Percentiles rank a stretch among this genome's conserved stretches.
Conservation (phyloP, 768 basidiomycete species). For the Exidia glandulosa region DNA sequence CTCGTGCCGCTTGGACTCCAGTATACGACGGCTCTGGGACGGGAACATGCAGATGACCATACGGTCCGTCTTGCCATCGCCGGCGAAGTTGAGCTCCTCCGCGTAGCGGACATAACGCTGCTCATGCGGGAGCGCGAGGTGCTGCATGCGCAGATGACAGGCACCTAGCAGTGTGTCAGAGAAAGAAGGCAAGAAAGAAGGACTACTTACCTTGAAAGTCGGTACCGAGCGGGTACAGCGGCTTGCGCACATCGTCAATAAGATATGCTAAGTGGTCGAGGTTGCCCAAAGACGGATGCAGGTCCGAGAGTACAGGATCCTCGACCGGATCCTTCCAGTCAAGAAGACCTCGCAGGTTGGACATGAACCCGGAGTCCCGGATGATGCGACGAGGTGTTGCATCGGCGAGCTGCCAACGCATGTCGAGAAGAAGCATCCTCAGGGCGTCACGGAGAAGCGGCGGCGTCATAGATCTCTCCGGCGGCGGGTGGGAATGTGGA, state of each 20-base stretch:
- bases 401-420: slow-evolving; percentile 19
- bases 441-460: slow-evolving; percentile 8
- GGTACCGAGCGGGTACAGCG: slow-evolving; percentile 13
- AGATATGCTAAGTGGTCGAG: slow-evolving; percentile 13
- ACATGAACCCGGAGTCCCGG: slow-evolving; percentile 14
- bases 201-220: slow-evolving; percentile 13
- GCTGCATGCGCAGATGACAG: too few species aligned
- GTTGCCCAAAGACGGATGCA: slow-evolving; percentile 13
- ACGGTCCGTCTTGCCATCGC: neutral
- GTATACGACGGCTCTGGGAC: slow-evolving; percentile 10
- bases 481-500: slow-evolving; percentile 5
- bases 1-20: slow-evolving; percentile 4
- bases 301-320: slow-evolving; percentile 5
- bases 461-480: slow-evolving; percentile 2
- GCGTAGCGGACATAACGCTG: slow-evolving; percentile 14
- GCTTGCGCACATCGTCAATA: slow-evolving; percentile 11
- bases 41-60: slow-evolving; percentile 16
- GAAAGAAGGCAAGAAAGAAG: neutral
- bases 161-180: neutral
- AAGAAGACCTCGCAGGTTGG: slow-evolving; percentile 6
- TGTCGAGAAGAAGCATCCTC: slow-evolving; percentile 4
- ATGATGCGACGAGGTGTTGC: slow-evolving; percentile 17
- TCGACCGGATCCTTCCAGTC: slow-evolving; percentile 6
- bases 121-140: slow-evolving; percentile 1
- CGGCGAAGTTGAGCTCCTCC: slow-evolving; percentile 6